phyloP scores from a whole-genome alignment of 225 moss, liverwort and hornwort genomes.

The Polytrichum formosum region DNA sequence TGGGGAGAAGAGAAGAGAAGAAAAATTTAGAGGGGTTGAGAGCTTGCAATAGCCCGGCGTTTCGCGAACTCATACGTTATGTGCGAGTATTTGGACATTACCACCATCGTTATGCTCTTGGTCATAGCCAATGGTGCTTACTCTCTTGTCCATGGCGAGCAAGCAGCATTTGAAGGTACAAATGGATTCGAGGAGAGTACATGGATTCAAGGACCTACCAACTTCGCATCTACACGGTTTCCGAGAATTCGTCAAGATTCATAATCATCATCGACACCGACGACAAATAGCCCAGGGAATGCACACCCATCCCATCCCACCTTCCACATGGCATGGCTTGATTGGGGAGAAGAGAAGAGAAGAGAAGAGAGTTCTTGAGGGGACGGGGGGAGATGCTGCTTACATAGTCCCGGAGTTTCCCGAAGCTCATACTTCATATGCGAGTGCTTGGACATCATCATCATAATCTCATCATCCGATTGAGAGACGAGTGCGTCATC shows the following conservation, averaged over 20 bases:
- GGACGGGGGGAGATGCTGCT: background rate
- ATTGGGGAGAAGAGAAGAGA: background rate
- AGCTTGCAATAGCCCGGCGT: conserved; percentile 65
- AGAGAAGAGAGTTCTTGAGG: background rate
- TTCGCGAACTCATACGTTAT: conserved; percentile 89
- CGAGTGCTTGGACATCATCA: conserved; percentile 60
- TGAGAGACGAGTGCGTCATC: conserved; percentile 59
- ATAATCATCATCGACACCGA: too few relatives aligned
- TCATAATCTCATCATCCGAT: conserved; percentile 35
- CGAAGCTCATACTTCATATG: conserved; percentile 94
- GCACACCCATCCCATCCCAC: too few relatives aligned
- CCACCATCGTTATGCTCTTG: too few relatives aligned
- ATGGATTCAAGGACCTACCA: too few relatives aligned
- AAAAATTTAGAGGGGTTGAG: background rate
- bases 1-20: conserved; percentile 1
- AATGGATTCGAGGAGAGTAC: too few relatives aligned
- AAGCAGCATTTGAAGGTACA: too few relatives aligned
- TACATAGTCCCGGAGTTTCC: conserved; percentile 78
- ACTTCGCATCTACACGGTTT: too few relatives aligned
- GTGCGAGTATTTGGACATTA: conserved; percentile 69
- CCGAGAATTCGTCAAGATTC: too few relatives aligned
- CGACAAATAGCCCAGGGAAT: too few relatives aligned
- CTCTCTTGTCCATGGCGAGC: too few relatives aligned
- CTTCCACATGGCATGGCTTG: too few relatives aligned
- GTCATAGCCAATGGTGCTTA: too few relatives aligned